A percentile compares a stretch with the other conserved stretches of the same genome.
These are phyloP conservation scores for Triticum urartu DNA, from an alignment of 176 grass and related monocot genomes.

Conservation along the genomic window DNA sequence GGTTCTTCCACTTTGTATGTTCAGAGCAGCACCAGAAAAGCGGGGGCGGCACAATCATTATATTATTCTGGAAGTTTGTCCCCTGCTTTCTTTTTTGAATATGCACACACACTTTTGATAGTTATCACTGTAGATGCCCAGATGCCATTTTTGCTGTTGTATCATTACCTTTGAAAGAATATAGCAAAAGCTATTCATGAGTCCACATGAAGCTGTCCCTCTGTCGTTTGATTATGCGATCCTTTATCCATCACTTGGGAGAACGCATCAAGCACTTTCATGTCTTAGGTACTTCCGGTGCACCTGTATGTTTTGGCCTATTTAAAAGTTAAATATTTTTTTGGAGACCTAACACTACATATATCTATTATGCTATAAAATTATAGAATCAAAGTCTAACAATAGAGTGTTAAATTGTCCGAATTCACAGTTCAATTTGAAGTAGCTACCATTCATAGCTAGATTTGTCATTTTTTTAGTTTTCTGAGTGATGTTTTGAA, in stretches of 20 bases:
- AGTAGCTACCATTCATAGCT: too few relatives aligned
- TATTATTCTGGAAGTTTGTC: constrained; percentile 16
- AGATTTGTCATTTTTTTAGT: too few relatives aligned
- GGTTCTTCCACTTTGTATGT: constrained; percentile 10
- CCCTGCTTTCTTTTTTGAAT: not conserved
- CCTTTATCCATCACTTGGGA: not conserved
- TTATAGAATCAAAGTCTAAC: too few relatives aligned
- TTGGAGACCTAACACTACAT: too few relatives aligned
- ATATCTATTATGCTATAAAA: too few relatives aligned
- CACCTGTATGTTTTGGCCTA: too few relatives aligned
- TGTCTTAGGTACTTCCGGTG: too few relatives aligned
- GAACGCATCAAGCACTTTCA: too few relatives aligned
- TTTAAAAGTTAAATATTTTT: too few relatives aligned
- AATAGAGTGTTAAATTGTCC: too few relatives aligned
- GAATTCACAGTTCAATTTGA: too few relatives aligned
- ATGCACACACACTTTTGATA: not conserved
- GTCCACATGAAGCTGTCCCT: not conserved
- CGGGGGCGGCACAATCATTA: not conserved
- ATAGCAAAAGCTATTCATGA: constrained; percentile 5
- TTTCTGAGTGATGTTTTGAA: too few relatives aligned
- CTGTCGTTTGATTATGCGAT: constrained; percentile 11
- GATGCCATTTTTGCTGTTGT: not conserved
- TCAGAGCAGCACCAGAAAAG: constrained; percentile 16
- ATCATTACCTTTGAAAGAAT: constrained; percentile 23
- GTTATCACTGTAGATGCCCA: not conserved